Percentiles rank a stretch among this genome's conserved stretches.
phyloP scores from a whole-genome alignment of 2,329 filamentous ascomycete genomes.

The Chlorencoelia australis region DNA sequence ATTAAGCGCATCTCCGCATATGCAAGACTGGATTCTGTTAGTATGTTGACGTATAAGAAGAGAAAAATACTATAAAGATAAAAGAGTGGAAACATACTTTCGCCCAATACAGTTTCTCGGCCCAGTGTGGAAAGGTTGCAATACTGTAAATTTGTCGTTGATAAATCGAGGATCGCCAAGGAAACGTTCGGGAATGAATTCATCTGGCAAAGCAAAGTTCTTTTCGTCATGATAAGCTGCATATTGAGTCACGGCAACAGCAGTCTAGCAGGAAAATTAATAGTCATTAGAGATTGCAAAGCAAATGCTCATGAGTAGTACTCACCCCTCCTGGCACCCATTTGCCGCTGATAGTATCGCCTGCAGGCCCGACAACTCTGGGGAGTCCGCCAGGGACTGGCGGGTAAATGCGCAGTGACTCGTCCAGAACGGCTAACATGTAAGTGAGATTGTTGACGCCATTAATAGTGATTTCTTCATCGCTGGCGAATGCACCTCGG shows the following conservation, averaged over 20 bases:
- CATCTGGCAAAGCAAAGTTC: conserved; percentile 32
- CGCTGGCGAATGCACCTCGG: not conserved
- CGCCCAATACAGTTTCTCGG: conserved; percentile 14
- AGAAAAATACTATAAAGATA: too few relatives aligned
- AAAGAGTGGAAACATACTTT: conserved; percentile 3
- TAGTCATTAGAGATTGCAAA: too few relatives aligned
- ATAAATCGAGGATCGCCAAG: conserved; percentile 30
- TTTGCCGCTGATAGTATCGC: conserved; percentile 11
- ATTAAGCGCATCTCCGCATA: conserved; percentile 11
- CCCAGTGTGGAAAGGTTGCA: conserved; percentile 13
- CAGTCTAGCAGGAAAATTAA: too few relatives aligned
- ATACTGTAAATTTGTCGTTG: conserved; percentile 29
- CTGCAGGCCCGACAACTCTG: conserved; percentile 12
- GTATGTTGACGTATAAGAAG: too few relatives aligned
- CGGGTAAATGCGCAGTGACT: conserved; percentile 34
- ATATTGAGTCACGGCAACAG: not conserved
- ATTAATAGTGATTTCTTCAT: not conserved
- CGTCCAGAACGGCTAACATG: conserved; percentile 33
- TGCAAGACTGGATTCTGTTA: too few relatives aligned
- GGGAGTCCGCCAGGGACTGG: conserved; percentile 11
- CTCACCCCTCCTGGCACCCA: conserved; percentile 1
- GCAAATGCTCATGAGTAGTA: too few relatives aligned
- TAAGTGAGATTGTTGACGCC: conserved; percentile 25
- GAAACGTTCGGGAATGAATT: conserved; percentile 39
- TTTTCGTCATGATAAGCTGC: not conserved